Evolutionary conservation across 495 filamentous ascomycete genomes (phyloP).

Genomic region (Penicillium bialowiezense): DNA sequence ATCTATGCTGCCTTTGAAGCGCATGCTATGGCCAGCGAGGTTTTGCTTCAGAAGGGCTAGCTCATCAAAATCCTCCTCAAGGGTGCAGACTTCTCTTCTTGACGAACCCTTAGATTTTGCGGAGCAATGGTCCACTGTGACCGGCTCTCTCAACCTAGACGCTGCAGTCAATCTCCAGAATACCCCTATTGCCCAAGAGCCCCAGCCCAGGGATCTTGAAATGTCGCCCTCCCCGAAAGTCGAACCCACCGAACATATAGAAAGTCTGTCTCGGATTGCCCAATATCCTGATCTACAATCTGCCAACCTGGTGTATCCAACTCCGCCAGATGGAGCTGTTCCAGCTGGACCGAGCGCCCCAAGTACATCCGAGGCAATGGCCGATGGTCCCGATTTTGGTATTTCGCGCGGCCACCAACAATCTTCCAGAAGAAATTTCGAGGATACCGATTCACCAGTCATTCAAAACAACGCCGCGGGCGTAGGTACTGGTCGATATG

Average conservation of each 20-base stretch:
- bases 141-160: conserved; percentile 22
- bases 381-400: conserved; percentile 26
- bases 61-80: conserved; percentile 16
- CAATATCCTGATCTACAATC: conserved; percentile 50
- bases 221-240: conserved; percentile 18
- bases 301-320: conserved; percentile 75
- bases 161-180: conserved; percentile 10
- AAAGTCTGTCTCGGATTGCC: conserved; percentile 48
- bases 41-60: conserved; percentile 43
- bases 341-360: conserved; percentile 28
- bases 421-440: conserved; percentile 15
- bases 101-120: conserved; percentile 65
- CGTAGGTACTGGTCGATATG: conserved; percentile 43
- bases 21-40: conserved; percentile 48
- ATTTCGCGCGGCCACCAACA: conserved; percentile 14
- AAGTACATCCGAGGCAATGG: conserved; percentile 27
- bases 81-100: conserved; percentile 5
- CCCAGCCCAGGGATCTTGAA: conserved; percentile 24
- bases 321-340: conserved; percentile 74
- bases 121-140: conserved; percentile 61
- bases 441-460: conserved; percentile 21
- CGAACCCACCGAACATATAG: conserved; percentile 31
- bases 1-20: conserved; percentile 40
- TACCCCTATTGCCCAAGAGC: conserved; percentile 33
- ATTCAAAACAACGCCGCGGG: conserved; percentile 10